phyloP scores from a whole-genome alignment of 768 basidiomycete genomes.

The Hebeloma cylindrosporum region DNA sequence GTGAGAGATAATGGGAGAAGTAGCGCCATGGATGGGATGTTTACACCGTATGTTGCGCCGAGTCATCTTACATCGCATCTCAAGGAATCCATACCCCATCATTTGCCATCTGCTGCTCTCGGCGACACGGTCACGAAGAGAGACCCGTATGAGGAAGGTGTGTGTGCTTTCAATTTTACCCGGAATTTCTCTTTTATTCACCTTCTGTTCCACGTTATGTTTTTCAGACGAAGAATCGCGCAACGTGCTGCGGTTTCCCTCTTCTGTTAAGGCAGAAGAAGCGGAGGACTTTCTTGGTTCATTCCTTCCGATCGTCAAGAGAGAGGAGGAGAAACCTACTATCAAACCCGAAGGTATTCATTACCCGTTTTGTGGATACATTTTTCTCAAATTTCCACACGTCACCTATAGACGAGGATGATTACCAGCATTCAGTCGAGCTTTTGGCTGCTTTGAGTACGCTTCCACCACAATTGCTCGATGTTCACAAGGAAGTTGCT shows the following conservation, averaged over 20 bases:
- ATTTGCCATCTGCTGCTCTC: too few species aligned
- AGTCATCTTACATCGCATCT: too few species aligned
- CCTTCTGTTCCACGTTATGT: too few species aligned
- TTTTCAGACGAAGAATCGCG: conserved; percentile 12
- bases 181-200: not conserved
- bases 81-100: too few species aligned
- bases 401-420: not conserved
- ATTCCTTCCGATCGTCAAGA: conserved; percentile 1
- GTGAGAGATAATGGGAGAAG: too few species aligned
- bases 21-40: too few species aligned
- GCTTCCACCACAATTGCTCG: not conserved
- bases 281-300: conserved; percentile 5
- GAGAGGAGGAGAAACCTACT: not conserved
- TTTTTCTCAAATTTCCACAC: not conserved
- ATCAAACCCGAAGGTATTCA: not conserved
- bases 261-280: conserved; percentile 7
- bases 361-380: not conserved
- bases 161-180: not conserved
- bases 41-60: too few species aligned
- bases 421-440: conserved; percentile 15
- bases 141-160: conserved; percentile 28
- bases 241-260: conserved; percentile 10
- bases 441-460: conserved; percentile 1
- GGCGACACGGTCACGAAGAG: conserved; percentile 21
- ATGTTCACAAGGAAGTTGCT: not conserved